Evolutionary conservation across 192 early-diverging fungal species (phyloP), one percentile per base, ranked within the genome.

Genomic region (Coemansia erecta): DNA sequence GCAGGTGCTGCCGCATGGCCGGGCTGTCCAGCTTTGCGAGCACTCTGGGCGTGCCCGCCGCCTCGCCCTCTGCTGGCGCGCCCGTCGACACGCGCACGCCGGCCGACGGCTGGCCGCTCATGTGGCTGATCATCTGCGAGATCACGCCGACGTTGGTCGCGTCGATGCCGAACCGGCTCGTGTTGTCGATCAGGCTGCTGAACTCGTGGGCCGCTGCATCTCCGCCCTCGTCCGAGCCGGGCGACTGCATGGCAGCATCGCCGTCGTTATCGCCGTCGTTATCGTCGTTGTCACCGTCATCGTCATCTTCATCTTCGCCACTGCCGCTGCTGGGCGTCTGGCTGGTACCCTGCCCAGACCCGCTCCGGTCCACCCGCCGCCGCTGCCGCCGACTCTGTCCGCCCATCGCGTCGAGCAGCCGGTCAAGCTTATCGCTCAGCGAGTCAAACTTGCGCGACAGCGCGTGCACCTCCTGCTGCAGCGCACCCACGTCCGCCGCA

Each of bases 101-200:
- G 9, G 40, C 59, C 15, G 51, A 37, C 23, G 19, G 59, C 43
- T 18, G 42, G n/a, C 19, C 47, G 50, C 58, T 53, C 28, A 70
- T 60, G 37, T 43, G 37, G 39, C 37, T 57, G 23, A 77, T 77
- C 45, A 70, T 66, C 17, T 52, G 60, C 13, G 68, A 58, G 10
- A 76, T 60, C 10, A 45, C 64, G 8, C 63, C 68, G 7, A 70
- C 49, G 35, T 68, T 74, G 33, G 61, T 58, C 13, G 62, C 39
- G 35, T 76, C 73, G 9, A 70, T 41, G 18, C 63, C 60, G 19
- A 76, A 70, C 28, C 73, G 63, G 52, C 68, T 66, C 6, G 73
- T 66, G 21, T 59, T 55, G 51, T 76, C 68, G 10, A 69, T 33
- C 33, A 60, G 58, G 14, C 53, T 65, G 43, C 44, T 14, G 23